phyloP scores from a whole-genome alignment of 2,329 filamentous ascomycete species.

The Fusarium transvaalense region DNA sequence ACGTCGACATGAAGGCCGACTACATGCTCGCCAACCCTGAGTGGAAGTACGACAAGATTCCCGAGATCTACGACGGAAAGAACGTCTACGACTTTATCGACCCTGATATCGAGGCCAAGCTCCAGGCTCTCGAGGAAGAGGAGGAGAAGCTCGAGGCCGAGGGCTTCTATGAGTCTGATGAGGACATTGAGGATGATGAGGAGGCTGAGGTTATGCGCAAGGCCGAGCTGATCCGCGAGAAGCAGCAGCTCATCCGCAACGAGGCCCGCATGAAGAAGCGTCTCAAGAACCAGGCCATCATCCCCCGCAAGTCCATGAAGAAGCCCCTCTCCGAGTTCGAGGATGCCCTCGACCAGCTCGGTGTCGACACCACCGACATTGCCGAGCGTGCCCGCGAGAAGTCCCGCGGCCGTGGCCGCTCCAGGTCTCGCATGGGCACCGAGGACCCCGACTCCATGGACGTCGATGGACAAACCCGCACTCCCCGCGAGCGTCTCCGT shows the following conservation, averaged over 20 bases:
- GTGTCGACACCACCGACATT: slow-evolving; percentile 84
- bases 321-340: slow-evolving; percentile 91
- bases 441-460: slow-evolving; percentile 83
- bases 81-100: slow-evolving; percentile 98
- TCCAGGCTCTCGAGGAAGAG: slow-evolving; percentile 92
- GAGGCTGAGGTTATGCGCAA: slow-evolving; percentile 90
- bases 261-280: slow-evolving; percentile 95
- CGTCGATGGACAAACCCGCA: slow-evolving; percentile 61
- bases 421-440: slow-evolving; percentile 71
- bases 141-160: slow-evolving; percentile 92
- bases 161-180: slow-evolving; percentile 92
- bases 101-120: slow-evolving; percentile 93
- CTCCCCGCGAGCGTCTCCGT: slow-evolving; percentile 70
- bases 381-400: slow-evolving; percentile 76
- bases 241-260: slow-evolving; percentile 91
- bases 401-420: slow-evolving; percentile 78
- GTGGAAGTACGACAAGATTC: slow-evolving; percentile 97
- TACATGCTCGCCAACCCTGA: slow-evolving; percentile 89
- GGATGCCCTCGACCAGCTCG: slow-evolving; percentile 84
- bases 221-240: slow-evolving; percentile 95
- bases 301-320: slow-evolving; percentile 84
- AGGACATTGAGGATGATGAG: slow-evolving; percentile 85
- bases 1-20: slow-evolving; percentile 88
- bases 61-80: slow-evolving; percentile 93
- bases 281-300: slow-evolving; percentile 95